phyloP scores from a whole-genome alignment of 768 basidiomycete species.

The Rhodotorula kratochvilovae region DNA sequence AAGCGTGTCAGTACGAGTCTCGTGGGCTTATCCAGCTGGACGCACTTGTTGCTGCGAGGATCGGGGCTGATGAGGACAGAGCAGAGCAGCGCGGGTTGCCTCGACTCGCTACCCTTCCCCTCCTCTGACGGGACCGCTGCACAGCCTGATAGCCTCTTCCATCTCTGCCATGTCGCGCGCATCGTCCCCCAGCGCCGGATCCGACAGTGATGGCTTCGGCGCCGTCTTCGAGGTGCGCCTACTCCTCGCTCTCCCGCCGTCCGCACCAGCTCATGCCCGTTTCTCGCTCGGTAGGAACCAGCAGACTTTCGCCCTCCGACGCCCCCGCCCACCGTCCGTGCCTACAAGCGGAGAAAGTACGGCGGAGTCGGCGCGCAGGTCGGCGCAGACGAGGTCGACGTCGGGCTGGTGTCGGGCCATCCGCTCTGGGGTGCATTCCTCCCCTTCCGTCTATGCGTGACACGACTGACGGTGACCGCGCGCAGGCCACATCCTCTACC shows the following conservation, averaged over 20 bases:
- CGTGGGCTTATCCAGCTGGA: accelerated
- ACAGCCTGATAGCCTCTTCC: background rate
- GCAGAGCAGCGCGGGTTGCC: background rate
- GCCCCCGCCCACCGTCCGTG: conserved; percentile 26
- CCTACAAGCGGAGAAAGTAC: conserved; percentile 24
- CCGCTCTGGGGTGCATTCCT: conserved; percentile 35
- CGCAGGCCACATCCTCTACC: conserved; percentile 45
- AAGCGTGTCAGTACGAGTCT: background rate
- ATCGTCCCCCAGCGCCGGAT: background rate
- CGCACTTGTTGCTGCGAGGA: too few relatives aligned
- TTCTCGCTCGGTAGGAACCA: conserved; percentile 19
- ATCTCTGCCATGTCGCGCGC: conserved; percentile 4
- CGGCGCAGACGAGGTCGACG: conserved; percentile 14
- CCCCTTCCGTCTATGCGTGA: background rate
- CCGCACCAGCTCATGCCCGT: background rate
- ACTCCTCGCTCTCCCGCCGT: background rate
- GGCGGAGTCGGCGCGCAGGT: conserved; percentile 17
- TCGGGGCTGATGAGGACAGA: background rate
- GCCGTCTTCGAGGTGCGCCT: conserved; percentile 12
- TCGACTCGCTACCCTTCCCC: background rate
- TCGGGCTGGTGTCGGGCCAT: conserved; percentile 36
- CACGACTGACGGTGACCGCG: background rate
- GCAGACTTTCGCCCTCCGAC: conserved; percentile 26
- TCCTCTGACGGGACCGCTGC: too few relatives aligned
- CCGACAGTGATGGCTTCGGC: conserved; percentile 25